phyloP scores from a whole-genome alignment of 805 yeast genomes.

The Metschnikowia aberdeeniae region DNA sequence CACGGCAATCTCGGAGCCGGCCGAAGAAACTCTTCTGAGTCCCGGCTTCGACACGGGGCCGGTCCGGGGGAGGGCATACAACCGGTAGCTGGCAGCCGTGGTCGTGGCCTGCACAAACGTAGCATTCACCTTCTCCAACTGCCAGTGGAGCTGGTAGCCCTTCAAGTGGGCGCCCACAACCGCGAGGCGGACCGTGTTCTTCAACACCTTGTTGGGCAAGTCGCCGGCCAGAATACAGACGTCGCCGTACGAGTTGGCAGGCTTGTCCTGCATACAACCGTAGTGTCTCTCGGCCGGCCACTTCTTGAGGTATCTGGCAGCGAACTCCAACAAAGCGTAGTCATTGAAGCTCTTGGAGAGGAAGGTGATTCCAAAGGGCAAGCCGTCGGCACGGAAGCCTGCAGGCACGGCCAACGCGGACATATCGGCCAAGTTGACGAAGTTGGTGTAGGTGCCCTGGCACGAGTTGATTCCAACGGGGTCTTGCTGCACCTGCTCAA shows the following conservation, averaged over 20 bases:
- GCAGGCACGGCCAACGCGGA: conserved; percentile 90
- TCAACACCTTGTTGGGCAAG: conserved; percentile 15
- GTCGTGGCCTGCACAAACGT: conserved; percentile 58
- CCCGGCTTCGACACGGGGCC: conserved; percentile 93
- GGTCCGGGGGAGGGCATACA: conserved; percentile 76
- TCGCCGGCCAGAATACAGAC: conserved; percentile 33
- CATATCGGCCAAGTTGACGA: conserved; percentile 89
- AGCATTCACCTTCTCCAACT: conserved; percentile 80
- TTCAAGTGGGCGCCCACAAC: conserved; percentile 95
- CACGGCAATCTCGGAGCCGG: conserved; percentile 60
- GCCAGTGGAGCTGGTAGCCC: conserved; percentile 93
- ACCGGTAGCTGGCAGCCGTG: conserved; percentile 66
- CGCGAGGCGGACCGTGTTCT: conserved; percentile 56
- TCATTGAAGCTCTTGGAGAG: conserved; percentile 81
- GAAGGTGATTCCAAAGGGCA: conserved; percentile 88
- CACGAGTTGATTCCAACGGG: conserved; percentile 80
- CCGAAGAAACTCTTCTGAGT: conserved; percentile 56
- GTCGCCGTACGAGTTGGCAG: conserved; percentile 38
- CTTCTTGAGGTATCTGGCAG: conserved; percentile 59
- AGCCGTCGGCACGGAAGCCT: conserved; percentile 77
- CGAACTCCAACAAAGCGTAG: conserved; percentile 81
- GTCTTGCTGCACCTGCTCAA: conserved; percentile 65
- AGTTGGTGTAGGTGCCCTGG: conserved; percentile 98
- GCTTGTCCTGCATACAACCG: conserved; percentile 46
- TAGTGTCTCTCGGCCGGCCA: conserved; percentile 49